phyloP scores from a whole-genome alignment of 75 land plant species.

The Chamaecyparis obtusa region DNA sequence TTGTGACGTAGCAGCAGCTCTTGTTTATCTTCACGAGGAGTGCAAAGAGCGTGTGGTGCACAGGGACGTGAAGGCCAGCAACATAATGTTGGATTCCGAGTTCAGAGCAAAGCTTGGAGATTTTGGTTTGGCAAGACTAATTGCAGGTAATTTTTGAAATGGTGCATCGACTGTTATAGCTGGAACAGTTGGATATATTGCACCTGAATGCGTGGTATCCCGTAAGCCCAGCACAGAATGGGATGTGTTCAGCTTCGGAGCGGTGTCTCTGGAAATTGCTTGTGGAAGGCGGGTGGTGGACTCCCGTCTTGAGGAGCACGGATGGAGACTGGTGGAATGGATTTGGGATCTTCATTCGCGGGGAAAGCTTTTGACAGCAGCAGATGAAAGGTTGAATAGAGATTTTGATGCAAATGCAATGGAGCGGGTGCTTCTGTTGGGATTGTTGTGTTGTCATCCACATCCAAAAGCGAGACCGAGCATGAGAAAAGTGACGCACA shows the following conservation, averaged over 20 bases:
- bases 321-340: conserved; percentile 55
- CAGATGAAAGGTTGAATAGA: conserved; percentile 5
- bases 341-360: conserved; percentile 30
- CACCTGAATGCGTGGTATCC: too few species aligned
- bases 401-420: conserved; percentile 16
- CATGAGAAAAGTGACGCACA: conserved; percentile 50
- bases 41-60: too few species aligned
- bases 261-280: background rate
- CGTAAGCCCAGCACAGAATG: too few species aligned
- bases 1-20: too few species aligned
- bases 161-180: too few species aligned
- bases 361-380: background rate
- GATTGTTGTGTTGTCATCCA: conserved; percentile 19
- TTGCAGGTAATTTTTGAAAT: too few species aligned
- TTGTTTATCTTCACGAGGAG: too few species aligned
- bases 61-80: background rate
- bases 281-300: conserved; percentile 54
- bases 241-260: too few species aligned
- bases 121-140: too few species aligned
- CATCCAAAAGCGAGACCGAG: conserved; percentile 40
- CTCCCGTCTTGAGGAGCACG: conserved; percentile 22
- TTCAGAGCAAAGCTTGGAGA: too few species aligned
- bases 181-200: conserved; percentile 25
- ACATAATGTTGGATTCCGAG: too few species aligned
- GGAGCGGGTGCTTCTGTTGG: conserved; percentile 14